These are phyloP conservation scores for Rhododendron mucronatum DNA, from an alignment of 148 eudicot genomes.

Conservation along the genomic window DNA sequence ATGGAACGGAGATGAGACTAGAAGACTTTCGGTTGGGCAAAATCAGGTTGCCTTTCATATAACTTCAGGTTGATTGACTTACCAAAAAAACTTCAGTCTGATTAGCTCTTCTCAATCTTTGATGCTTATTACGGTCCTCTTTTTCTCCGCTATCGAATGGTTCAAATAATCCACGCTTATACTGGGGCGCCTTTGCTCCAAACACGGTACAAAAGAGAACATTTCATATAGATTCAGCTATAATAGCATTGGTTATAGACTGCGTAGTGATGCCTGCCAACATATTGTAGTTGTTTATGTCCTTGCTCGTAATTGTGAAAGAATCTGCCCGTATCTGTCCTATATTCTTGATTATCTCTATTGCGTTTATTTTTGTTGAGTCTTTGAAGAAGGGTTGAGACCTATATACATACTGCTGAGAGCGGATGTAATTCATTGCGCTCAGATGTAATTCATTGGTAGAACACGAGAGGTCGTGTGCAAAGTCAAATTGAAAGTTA, in stretches of 20 bases:
- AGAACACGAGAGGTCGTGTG: neutral
- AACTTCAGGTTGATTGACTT: neutral
- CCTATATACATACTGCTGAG: neutral
- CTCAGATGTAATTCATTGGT: neutral
- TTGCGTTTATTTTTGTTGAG: neutral
- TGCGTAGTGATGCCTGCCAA: neutral
- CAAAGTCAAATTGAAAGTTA: neutral
- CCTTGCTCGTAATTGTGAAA: neutral
- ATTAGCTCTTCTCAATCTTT: neutral
- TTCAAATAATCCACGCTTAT: constrained; percentile 80
- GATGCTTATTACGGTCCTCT: neutral
- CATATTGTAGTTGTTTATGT: neutral
- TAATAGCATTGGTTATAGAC: neutral
- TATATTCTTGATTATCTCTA: neutral
- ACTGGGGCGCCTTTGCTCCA: constrained; percentile 90
- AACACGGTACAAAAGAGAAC: constrained; percentile 48
- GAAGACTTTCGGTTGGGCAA: constrained; percentile 97
- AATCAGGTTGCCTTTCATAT: constrained; percentile 55
- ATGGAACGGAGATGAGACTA: constrained; percentile 53
- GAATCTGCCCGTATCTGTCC: neutral
- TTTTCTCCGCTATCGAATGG: constrained; percentile 40
- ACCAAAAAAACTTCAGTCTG: neutral
- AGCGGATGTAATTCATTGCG: too few species aligned
- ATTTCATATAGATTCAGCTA: neutral
- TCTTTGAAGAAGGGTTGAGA: neutral